Evolutionary conservation across 1,284 basidiomycete species (phyloP).

Genomic region (Fistulina hepatica): DNA sequence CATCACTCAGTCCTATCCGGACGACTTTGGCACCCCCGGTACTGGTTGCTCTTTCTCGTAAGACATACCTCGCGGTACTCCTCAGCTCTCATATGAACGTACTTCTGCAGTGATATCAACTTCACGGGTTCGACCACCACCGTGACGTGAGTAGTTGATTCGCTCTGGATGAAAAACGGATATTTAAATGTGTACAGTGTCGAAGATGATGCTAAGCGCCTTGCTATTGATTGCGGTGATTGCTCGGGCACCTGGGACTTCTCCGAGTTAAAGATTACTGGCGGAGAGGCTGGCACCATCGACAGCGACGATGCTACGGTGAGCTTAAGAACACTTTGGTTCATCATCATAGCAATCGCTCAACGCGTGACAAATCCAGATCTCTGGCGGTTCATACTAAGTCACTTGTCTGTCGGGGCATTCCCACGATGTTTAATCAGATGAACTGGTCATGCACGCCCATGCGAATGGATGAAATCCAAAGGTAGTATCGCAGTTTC

Average conservation of each 20-base stretch:
- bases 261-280: conserved; percentile 33
- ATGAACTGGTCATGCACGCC: no score
- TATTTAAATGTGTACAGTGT: no score
- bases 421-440: no score
- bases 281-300: conserved; percentile 24
- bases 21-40: conserved; percentile 34
- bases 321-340: neutral
- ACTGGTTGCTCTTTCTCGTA: conserved; percentile 26
- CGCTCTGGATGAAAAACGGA: no score
- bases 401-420: no score
- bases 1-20: conserved; percentile 39
- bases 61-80: neutral
- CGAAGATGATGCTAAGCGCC: conserved; percentile 23
- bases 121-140: conserved; percentile 27
- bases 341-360: conserved; percentile 2
- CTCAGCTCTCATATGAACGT: conserved; percentile 4
- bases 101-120: conserved; percentile 25
- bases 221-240: conserved; percentile 35
- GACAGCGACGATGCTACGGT: conserved; percentile 10
- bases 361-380: conserved; percentile 5
- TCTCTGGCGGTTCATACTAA: conserved; percentile 9
- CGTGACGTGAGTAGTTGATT: no score
- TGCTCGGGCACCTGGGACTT: conserved; percentile 44
- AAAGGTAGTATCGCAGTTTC: no score
- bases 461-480: no score